Evolutionary conservation across 2,329 filamentous ascomycete species (phyloP).

Genomic region (Cladophialophora psammophila): DNA sequence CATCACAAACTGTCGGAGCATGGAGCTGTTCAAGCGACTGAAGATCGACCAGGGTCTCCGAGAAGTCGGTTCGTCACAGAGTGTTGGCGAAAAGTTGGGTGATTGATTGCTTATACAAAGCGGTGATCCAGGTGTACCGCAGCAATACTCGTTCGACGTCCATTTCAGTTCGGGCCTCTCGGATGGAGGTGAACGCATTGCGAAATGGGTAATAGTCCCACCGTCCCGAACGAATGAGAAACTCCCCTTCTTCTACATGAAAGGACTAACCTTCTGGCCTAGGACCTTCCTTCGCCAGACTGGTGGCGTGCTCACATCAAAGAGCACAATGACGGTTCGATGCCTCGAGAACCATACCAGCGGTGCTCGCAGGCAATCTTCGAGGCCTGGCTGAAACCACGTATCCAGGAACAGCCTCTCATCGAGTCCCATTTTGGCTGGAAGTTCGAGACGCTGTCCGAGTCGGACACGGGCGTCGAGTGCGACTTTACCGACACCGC

Average conservation of each 20-base stretch:
- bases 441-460: slow-evolving; percentile 40
- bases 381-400: slow-evolving; percentile 46
- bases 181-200: slow-evolving; percentile 21
- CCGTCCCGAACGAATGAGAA: background rate
- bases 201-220: slow-evolving; percentile 28
- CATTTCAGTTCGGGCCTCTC: slow-evolving; percentile 26
- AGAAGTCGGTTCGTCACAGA: slow-evolving; percentile 24
- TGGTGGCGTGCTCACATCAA: slow-evolving; percentile 39
- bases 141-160: slow-evolving; percentile 30
- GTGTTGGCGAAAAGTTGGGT: no score
- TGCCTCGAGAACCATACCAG: slow-evolving; percentile 45
- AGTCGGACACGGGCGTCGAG: slow-evolving; percentile 35
- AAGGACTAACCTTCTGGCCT: background rate
- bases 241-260: background rate
- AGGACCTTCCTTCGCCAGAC: slow-evolving; percentile 27
- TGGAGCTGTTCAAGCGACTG: slow-evolving; percentile 45
- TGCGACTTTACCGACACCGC: slow-evolving; percentile 35
- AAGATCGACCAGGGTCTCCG: slow-evolving; percentile 22
- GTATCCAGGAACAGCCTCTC: slow-evolving; percentile 37
- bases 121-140: slow-evolving; percentile 21
- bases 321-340: slow-evolving; percentile 45
- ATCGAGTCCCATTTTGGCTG: slow-evolving; percentile 44
- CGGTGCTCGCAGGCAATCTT: slow-evolving; percentile 47
- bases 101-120: no score
- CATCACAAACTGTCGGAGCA: slow-evolving; percentile 46